These are phyloP conservation scores for Fomitopsis pulvina DNA, from an alignment of 768 basidiomycete species.

Conservation along the genomic window DNA sequence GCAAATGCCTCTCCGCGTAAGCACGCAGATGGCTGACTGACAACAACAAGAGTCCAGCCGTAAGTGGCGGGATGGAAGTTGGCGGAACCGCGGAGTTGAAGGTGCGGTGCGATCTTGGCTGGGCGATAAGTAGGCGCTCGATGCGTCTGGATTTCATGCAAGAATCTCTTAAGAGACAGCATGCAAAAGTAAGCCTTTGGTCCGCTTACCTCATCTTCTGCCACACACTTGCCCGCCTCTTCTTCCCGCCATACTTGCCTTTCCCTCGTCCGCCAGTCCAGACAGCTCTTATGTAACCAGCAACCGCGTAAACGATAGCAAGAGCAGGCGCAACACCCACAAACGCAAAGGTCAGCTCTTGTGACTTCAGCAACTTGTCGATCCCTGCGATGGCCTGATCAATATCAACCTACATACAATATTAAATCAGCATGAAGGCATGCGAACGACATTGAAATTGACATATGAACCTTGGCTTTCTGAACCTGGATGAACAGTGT, in stretches of 20 bases:
- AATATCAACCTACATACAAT: slow-evolving; percentile 66
- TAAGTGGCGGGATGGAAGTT: slow-evolving; percentile 42
- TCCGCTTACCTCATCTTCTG: slow-evolving; percentile 55
- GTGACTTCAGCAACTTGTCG: slow-evolving; percentile 88
- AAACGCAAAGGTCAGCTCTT: slow-evolving; percentile 94
- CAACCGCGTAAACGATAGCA: slow-evolving; percentile 64
- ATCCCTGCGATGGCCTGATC: slow-evolving; percentile 87
- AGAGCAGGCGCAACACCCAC: slow-evolving; percentile 92
- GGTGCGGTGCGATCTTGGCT: slow-evolving; percentile 27
- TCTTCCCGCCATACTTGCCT: slow-evolving; percentile 52
- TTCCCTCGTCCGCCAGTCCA: slow-evolving; percentile 44
- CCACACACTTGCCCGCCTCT: slow-evolving; percentile 53
- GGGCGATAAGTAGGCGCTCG: slow-evolving; percentile 58
- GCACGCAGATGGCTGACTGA: slow-evolving; percentile 60
- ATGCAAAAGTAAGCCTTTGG: background rate
- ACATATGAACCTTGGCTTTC: slow-evolving; percentile 74
- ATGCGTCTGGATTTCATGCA: slow-evolving; percentile 50
- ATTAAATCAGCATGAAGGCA: background rate
- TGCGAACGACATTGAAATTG: background rate
- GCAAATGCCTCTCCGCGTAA: slow-evolving; percentile 54
- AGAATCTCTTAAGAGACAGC: background rate
- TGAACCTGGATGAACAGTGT: slow-evolving; percentile 90
- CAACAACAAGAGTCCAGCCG: slow-evolving; percentile 68
- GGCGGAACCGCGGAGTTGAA: slow-evolving; percentile 5
- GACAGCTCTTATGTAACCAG: slow-evolving; percentile 44